Evolutionary conservation across 768 basidiomycete genomes (phyloP).

Genomic region (Zangia roseola): DNA sequence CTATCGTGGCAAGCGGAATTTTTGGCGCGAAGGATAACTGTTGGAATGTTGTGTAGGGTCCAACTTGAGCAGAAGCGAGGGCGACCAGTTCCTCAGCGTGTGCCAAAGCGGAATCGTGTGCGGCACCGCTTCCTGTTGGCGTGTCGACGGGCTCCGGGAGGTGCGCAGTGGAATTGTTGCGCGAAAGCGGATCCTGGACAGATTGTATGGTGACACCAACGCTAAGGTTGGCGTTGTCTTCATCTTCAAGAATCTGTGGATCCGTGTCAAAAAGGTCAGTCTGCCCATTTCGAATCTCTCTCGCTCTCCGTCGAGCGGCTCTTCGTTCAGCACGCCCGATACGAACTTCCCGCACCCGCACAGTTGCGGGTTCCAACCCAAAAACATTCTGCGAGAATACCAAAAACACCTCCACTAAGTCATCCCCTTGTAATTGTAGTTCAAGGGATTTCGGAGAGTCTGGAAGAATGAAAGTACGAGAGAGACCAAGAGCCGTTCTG

Average conservation of each 20-base stretch:
- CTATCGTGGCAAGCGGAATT: conserved; percentile 85
- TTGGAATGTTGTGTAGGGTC: conserved; percentile 90
- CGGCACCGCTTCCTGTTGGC: conserved; percentile 29
- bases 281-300: conserved; percentile 57
- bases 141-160: conserved; percentile 24
- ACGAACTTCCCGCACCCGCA: conserved; percentile 90
- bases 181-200: conserved; percentile 33
- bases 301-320: conserved; percentile 76
- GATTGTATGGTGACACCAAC: conserved; percentile 59
- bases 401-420: conserved; percentile 88
- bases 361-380: conserved; percentile 89
- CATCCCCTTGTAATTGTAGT: conserved; percentile 87
- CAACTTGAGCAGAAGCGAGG: conserved; percentile 67
- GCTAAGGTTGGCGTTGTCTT: conserved; percentile 59
- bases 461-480: conserved; percentile 90
- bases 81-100: conserved; percentile 67
- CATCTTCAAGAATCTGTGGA: conserved; percentile 44
- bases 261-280: conserved; percentile 46
- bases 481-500: conserved; percentile 83
- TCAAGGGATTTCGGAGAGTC: conserved; percentile 88
- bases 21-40: conserved; percentile 83
- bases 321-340: conserved; percentile 86
- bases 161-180: conserved; percentile 26
- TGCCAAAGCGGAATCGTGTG: conserved; percentile 37
- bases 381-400: conserved; percentile 92